Conservation (phyloP, 2,329 filamentous ascomycete genomes). For the Harringtonia lauricola region DNA sequence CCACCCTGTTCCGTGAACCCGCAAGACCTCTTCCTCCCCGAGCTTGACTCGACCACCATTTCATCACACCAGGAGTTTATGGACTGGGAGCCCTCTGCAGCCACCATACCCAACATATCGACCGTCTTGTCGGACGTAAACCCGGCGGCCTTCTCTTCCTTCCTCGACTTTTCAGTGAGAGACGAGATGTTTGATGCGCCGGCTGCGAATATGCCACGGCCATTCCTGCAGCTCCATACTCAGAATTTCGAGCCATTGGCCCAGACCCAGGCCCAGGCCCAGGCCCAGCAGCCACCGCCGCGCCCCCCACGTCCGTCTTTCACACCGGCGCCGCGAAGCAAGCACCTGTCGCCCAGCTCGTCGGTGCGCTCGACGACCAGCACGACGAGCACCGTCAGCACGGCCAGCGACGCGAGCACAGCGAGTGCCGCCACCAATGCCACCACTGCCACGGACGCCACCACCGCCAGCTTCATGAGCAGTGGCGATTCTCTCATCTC, state of each 20-base stretch:
- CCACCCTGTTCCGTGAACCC: slow-evolving; percentile 18
- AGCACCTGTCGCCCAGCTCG: slow-evolving; percentile 33
- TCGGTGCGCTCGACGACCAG: slow-evolving; percentile 35
- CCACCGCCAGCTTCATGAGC: slow-evolving; percentile 16
- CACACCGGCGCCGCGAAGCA: slow-evolving; percentile 21
- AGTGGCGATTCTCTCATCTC: slow-evolving; percentile 28
- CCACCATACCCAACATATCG: neutral
- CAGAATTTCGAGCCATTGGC: slow-evolving; percentile 22
- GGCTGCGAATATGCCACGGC: slow-evolving; percentile 11
- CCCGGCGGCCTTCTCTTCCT: neutral
- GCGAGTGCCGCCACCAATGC: slow-evolving; percentile 17
- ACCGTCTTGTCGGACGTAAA: neutral
- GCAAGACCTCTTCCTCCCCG: slow-evolving; percentile 18
- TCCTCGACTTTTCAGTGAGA: slow-evolving; percentile 1
- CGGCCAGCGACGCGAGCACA: slow-evolving; percentile 14
- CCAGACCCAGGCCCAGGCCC: slow-evolving; percentile 3
- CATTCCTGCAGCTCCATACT: slow-evolving; percentile 28
- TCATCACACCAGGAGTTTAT: slow-evolving; percentile 6
- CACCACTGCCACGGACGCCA: slow-evolving; percentile 11
- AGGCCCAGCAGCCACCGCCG: neutral
- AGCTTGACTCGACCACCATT: slow-evolving; percentile 18
- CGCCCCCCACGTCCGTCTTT: slow-evolving; percentile 14
- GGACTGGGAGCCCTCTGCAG: slow-evolving; percentile 15
- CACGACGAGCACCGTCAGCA: slow-evolving; percentile 3
- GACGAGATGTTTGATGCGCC: neutral